Percentiles rank a stretch among this genome's conserved stretches.
These are phyloP conservation scores for Coemansia sp. DNA, from an alignment of 192 early-diverging fungal species.

Conservation along the genomic window DNA sequence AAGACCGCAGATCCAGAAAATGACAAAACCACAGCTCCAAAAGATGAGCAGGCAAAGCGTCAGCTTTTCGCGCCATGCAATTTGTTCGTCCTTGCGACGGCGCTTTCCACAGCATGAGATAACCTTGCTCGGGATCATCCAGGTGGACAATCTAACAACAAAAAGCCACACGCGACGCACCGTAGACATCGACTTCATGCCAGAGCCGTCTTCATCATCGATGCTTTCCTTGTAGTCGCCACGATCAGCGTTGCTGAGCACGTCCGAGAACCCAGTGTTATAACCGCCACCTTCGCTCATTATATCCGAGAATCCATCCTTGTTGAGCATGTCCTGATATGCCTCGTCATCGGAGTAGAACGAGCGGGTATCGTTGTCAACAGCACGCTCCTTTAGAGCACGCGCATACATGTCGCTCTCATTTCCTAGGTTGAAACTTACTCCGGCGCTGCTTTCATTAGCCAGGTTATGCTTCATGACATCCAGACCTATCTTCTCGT, in stretches of 20 bases:
- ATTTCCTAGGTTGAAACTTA: slow-evolving; percentile 29
- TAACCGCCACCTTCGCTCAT: slow-evolving; percentile 37
- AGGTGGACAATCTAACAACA: slow-evolving; percentile 61
- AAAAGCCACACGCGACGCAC: slow-evolving; percentile 76
- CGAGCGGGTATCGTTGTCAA: slow-evolving; percentile 48
- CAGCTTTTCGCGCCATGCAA: slow-evolving; percentile 96
- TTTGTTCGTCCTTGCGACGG: slow-evolving; percentile 70
- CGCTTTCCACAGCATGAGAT: slow-evolving; percentile 71
- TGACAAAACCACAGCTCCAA: slow-evolving; percentile 68
- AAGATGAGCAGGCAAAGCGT: slow-evolving; percentile 81
- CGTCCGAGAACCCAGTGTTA: slow-evolving; percentile 44
- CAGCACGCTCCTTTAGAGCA: slow-evolving; percentile 20
- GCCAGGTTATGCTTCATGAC: slow-evolving; percentile 7
- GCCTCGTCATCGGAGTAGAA: slow-evolving; percentile 53
- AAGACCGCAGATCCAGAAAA: slow-evolving; percentile 80
- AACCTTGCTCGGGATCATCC: slow-evolving; percentile 68
- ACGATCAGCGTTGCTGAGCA: slow-evolving; percentile 29
- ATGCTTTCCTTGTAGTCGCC: slow-evolving; percentile 16
- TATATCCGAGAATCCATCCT: slow-evolving; percentile 51
- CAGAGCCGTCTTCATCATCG: slow-evolving; percentile 42
- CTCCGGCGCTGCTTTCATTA: slow-evolving; percentile 10
- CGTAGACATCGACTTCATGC: slow-evolving; percentile 48
- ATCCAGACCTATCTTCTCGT: slow-evolving; percentile 33
- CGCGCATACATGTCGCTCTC: slow-evolving; percentile 27
- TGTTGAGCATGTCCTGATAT: slow-evolving; percentile 42